Conservation (phyloP, 768 basidiomycete genomes). For the Suillus variegatus region DNA sequence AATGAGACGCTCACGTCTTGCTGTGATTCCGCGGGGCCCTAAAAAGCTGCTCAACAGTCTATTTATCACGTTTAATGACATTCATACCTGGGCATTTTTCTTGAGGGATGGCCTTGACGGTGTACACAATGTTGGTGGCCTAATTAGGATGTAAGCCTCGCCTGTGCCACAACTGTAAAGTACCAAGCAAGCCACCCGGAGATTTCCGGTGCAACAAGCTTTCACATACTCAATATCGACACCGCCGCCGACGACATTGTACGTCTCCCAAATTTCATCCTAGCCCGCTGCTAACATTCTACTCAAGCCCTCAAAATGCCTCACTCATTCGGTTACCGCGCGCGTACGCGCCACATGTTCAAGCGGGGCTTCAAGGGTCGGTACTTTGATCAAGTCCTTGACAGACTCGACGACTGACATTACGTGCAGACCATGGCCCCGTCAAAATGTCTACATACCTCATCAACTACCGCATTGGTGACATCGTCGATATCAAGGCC, state of each 20-base stretch:
- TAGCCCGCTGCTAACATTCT: constrained; percentile 15
- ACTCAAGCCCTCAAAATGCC: constrained; percentile 81
- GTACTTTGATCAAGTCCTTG: constrained; percentile 28
- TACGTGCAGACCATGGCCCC: constrained; percentile 75
- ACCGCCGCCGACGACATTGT: constrained; percentile 50
- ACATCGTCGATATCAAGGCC: constrained; percentile 99
- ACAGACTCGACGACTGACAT: constrained; percentile 5
- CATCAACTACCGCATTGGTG: constrained; percentile 90
- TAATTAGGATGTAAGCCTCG: constrained; percentile 41
- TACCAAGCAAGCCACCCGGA: constrained; percentile 64
- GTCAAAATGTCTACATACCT: constrained; percentile 92
- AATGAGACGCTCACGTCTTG: constrained; percentile 82
- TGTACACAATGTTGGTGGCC: constrained; percentile 25
- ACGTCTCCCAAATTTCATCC: constrained; percentile 33
- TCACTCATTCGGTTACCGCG: constrained; percentile 99
- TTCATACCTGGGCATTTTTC: constrained; percentile 84
- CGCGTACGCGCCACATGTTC: constrained; percentile 99
- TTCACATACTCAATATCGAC: constrained; percentile 46
- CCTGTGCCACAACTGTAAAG: constrained; percentile 66
- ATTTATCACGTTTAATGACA: constrained; percentile 17
- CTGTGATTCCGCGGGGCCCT: constrained; percentile 92
- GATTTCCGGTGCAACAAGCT: constrained; percentile 42
- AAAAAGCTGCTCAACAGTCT: constrained; percentile 35
- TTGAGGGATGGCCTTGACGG: constrained; percentile 48
- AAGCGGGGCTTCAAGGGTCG: constrained; percentile 97